Conservation (phyloP, 1,139 yeast genomes). For the Suzukiozyma palmioleophila region DNA sequence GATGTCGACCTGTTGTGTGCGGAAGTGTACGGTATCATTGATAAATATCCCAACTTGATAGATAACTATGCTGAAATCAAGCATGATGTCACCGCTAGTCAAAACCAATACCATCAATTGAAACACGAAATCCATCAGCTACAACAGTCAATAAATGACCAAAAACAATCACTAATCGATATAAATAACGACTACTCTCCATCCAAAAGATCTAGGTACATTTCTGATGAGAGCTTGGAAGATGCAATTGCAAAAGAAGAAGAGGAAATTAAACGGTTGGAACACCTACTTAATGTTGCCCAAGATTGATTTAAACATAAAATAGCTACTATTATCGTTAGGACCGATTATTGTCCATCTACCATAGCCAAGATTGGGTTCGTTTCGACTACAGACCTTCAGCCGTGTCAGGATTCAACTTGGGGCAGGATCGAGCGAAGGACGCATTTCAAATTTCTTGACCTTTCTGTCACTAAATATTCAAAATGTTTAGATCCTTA, state of each 20-base stretch:
- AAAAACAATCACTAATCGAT: constrained; percentile 22
- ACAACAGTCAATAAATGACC: constrained; percentile 25
- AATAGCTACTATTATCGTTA: too few species aligned
- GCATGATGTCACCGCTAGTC: constrained; percentile 16
- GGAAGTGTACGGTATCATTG: constrained; percentile 17
- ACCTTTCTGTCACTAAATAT: neutral
- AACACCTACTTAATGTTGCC: constrained; percentile 18
- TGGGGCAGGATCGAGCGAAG: too few species aligned
- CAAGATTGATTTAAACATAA: neutral
- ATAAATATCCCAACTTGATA: constrained; percentile 27
- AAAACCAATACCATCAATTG: constrained; percentile 19
- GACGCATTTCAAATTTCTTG: neutral
- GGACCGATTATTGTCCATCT: too few species aligned
- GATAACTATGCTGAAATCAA: constrained; percentile 21
- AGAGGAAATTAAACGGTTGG: constrained; percentile 28
- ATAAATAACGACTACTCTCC: constrained; percentile 22
- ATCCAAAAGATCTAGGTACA: constrained; percentile 10
- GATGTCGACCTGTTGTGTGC: constrained; percentile 18
- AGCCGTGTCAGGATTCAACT: too few species aligned
- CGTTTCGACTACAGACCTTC: too few species aligned
- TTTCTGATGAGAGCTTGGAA: constrained; percentile 18
- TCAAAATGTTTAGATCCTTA: neutral
- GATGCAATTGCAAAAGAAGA: constrained; percentile 31
- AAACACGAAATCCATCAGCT: constrained; percentile 23
- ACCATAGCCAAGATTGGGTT: too few species aligned